Evolutionary conservation across 139 green algal species (phyloP), one percentile per base, ranked within the genome.

Genomic region (Nannochloris sp.): DNA sequence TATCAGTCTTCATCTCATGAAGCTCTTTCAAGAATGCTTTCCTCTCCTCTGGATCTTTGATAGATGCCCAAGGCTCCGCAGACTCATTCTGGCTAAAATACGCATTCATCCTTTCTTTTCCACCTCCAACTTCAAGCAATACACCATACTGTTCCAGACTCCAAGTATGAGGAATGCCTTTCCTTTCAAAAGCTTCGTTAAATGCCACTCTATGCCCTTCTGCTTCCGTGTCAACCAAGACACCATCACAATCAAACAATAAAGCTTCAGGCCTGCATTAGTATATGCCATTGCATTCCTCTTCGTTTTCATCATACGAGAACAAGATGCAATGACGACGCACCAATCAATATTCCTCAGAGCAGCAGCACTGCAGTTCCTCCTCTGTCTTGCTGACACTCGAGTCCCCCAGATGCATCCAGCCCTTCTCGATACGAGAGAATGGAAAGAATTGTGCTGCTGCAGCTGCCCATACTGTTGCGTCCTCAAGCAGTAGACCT

Each of bases 81-180:
- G 88, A 69, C 11, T 66, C 70, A 15, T 75, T 73, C 25, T 78
- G 69, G 37, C 68, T 79, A 74, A 96, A 96, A 74, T 96, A 95
- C 48, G 81, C 76, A n/a, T 88, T 92, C 93, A 99, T 99, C 46
- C 93, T 78, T 75, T 99, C 93, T 76, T 99, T 99, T 60, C 93
- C 93, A 12, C 93, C 93, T 1, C 93, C 93, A 56, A 93, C 95
- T 74, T 96, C 84, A 15, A 99, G 80, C 62, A 98, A 78, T 57
- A 93, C 61, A 3, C 93, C 93, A 64, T 99, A 99, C 56, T 88
- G 65, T 27, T 96, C 86, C 19, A 97, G 78, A 50, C 60, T 76
- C 93, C 93, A 99, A 37, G 83, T 78, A 48, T 92, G 81, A 2
- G 80, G 29, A 27, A 95, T 54, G 5, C 88, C 88, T 72, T 89